Evolutionary conservation across 2,329 filamentous ascomycete species (phyloP).

Genomic region (Aureobasidium leucospermi): DNA sequence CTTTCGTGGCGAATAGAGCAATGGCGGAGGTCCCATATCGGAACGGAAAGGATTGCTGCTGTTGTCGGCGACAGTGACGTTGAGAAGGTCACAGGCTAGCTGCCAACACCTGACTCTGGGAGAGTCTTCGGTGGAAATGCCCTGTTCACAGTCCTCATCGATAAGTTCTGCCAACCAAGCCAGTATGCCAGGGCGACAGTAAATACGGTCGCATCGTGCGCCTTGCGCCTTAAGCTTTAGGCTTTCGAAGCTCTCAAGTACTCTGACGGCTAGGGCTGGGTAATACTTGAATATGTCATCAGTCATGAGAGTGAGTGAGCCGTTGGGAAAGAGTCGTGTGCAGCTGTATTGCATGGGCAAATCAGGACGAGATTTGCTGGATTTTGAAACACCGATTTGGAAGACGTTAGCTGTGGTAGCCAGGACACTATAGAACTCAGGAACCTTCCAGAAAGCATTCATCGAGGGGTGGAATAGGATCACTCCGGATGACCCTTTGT

Average conservation of each 20-base stretch:
- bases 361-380: not conserved
- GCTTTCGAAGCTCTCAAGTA: constrained; percentile 30
- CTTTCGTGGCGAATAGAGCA: constrained; percentile 5
- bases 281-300: constrained; percentile 36
- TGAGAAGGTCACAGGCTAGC: constrained; percentile 19
- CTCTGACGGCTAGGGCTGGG: constrained; percentile 29
- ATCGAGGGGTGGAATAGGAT: constrained; percentile 15
- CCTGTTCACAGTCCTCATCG: constrained; percentile 13
- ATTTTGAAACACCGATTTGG: constrained; percentile 5
- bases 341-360: constrained; percentile 17
- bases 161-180: constrained; percentile 20
- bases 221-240: constrained; percentile 23
- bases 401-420: constrained; percentile 12
- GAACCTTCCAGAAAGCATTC: constrained; percentile 14
- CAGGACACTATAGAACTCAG: constrained; percentile 15
- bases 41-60: not conserved
- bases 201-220: constrained; percentile 21
- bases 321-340: constrained; percentile 31
- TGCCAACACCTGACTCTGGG: constrained; percentile 20
- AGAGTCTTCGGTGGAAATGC: constrained; percentile 14
- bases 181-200: constrained; percentile 23
- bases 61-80: not conserved
- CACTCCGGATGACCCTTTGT: constrained; percentile 5
- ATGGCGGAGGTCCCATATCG: not conserved
- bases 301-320: constrained; percentile 35